Evolutionary conservation across 305 asterid species (phyloP).

Genomic region (Ilex paraguariensis): DNA sequence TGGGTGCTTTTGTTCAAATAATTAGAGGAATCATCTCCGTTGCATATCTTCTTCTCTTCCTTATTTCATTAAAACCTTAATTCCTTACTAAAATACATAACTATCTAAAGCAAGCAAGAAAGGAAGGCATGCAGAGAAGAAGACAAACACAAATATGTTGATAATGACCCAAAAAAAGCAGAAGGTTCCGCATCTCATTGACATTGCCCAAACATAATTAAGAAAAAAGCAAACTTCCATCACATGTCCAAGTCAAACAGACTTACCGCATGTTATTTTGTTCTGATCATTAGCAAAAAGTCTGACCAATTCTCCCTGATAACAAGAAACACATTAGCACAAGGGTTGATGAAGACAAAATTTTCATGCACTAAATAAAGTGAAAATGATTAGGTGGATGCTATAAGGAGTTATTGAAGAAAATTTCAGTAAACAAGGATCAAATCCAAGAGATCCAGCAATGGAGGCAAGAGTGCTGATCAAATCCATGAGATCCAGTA

Average conservation of each 20-base stretch:
- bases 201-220: slow-evolving; percentile 4
- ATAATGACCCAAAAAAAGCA: too few relatives aligned
- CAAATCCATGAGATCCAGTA: background rate
- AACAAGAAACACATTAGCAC: slow-evolving; percentile 15
- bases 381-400: slow-evolving; percentile 7
- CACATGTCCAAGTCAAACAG: slow-evolving; percentile 9
- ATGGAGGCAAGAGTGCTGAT: background rate
- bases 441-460: too few relatives aligned
- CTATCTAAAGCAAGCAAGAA: too few relatives aligned
- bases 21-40: too few relatives aligned
- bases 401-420: background rate
- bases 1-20: too few relatives aligned
- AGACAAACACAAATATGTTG: too few relatives aligned
- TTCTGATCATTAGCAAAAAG: slow-evolving; percentile 87
- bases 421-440: background rate
- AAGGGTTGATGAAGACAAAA: slow-evolving; percentile 18
- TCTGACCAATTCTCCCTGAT: slow-evolving; percentile 93
- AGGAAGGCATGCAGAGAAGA: too few relatives aligned
- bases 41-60: too few relatives aligned
- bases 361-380: background rate
- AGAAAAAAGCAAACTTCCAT: background rate
- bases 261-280: slow-evolving; percentile 96
- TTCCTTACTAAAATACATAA: too few relatives aligned
- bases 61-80: too few relatives aligned
- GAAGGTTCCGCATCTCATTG: slow-evolving; percentile 3